Evolutionary conservation across 371 early-diverging fungal genomes (phyloP).

Genomic region (Zopfochytrium polystomum): DNA sequence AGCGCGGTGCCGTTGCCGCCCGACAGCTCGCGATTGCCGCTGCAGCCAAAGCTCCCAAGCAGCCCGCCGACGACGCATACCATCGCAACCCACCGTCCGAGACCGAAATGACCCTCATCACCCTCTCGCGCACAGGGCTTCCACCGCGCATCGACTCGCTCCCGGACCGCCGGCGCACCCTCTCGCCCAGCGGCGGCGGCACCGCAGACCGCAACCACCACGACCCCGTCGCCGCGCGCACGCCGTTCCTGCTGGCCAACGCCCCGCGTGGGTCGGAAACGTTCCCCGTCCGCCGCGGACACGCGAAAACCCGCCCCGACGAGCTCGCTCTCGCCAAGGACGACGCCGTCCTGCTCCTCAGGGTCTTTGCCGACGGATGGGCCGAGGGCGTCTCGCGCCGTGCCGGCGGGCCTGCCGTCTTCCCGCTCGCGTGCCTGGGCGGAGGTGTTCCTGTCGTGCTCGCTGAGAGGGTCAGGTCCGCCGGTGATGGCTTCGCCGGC

Average conservation of each 20-base stretch:
- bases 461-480: conserved; percentile 23
- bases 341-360: conserved; percentile 27
- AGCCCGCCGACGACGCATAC: no score
- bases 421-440: conserved; percentile 37
- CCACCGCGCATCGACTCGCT: conserved; percentile 23
- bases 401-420: conserved; percentile 37
- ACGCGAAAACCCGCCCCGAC: conserved; percentile 25
- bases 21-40: no score
- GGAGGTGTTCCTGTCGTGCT: conserved; percentile 36
- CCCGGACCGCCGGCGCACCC: conserved; percentile 15
- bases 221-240: conserved; percentile 21
- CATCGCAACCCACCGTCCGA: no score
- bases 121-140: conserved; percentile 17
- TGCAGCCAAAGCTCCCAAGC: no score
- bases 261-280: conserved; percentile 18
- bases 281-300: conserved; percentile 29
- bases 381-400: conserved; percentile 33
- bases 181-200: no score
- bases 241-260: conserved; percentile 32
- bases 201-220: conserved; percentile 7
- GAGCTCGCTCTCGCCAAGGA: conserved; percentile 31
- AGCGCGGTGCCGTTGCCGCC: conserved; percentile 16
- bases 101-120: conserved; percentile 23
- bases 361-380: conserved; percentile 39
- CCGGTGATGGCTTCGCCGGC: no score